phyloP scores from a whole-genome alignment of 2,329 filamentous ascomycete species.

The Xylariaceae sp. region DNA sequence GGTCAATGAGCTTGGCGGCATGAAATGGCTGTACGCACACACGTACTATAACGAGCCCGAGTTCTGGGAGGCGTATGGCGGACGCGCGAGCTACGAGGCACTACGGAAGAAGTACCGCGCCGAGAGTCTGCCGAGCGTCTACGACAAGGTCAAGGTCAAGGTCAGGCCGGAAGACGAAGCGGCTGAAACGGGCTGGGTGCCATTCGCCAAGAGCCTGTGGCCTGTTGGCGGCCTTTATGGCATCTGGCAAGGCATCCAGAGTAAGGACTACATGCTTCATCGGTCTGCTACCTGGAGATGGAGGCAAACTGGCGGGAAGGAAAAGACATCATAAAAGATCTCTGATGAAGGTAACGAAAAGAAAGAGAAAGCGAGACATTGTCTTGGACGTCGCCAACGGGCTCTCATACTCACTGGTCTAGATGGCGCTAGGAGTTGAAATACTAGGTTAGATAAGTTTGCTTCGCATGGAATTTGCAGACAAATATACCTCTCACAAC shows the following conservation, averaged over 20 bases:
- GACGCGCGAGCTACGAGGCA: constrained; percentile 53
- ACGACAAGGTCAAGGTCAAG: constrained; percentile 63
- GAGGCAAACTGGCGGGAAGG: constrained; percentile 31
- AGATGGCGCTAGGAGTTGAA: too few relatives aligned
- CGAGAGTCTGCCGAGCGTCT: constrained; percentile 57
- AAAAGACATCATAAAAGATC: constrained; percentile 17
- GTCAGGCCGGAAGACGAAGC: constrained; percentile 42
- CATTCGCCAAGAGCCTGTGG: constrained; percentile 43
- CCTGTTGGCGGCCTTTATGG: constrained; percentile 56
- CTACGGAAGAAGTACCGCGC: constrained; percentile 60
- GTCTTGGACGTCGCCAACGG: too few relatives aligned
- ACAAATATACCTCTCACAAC: too few relatives aligned
- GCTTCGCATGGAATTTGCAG: too few relatives aligned
- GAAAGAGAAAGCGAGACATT: neutral
- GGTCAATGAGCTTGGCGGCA: constrained; percentile 62
- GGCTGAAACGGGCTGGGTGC: constrained; percentile 34
- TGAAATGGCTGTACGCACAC: constrained; percentile 85
- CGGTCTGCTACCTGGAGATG: constrained; percentile 50
- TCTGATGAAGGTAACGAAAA: neutral
- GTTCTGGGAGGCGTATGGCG: constrained; percentile 61
- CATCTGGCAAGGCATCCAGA: constrained; percentile 53
- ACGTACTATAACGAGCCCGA: constrained; percentile 72
- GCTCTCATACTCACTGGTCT: too few relatives aligned
- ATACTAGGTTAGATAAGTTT: too few relatives aligned
- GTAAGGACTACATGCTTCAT: constrained; percentile 51